A percentile compares a stretch with the other conserved stretches of the same genome.
Conservation (phyloP, 108 stramenopile genomes). For the Stephanodiscus triporus region DNA sequence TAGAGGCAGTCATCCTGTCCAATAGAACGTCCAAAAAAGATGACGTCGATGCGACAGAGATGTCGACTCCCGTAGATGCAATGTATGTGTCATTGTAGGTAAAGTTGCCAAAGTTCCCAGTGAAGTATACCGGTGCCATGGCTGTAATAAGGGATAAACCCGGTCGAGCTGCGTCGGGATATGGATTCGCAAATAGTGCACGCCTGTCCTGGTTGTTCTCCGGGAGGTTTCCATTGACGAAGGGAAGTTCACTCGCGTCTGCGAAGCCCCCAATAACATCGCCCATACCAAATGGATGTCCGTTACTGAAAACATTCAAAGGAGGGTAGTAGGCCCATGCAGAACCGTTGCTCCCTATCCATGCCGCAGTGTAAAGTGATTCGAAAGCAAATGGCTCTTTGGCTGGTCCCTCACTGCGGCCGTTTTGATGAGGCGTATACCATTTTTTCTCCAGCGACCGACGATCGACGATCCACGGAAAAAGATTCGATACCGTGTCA, state of each 20-base stretch:
- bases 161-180: constrained; percentile 33
- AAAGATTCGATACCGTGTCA: constrained; percentile 20
- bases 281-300: constrained; percentile 19
- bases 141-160: constrained; percentile 33
- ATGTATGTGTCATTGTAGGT: constrained; percentile 28
- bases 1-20: constrained; percentile 9
- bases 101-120: constrained; percentile 12
- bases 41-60: constrained; percentile 15
- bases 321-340: constrained; percentile 39
- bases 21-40: constrained; percentile 19
- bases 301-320: neutral
- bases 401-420: constrained; percentile 21
- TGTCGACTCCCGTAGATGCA: constrained; percentile 34
- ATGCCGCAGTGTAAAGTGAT: constrained; percentile 29
- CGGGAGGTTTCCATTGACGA: constrained; percentile 24
- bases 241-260: neutral
- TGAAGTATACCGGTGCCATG: constrained; percentile 39
- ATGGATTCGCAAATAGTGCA: constrained; percentile 10
- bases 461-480: constrained; percentile 48
- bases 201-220: constrained; percentile 19
- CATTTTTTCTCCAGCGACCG: constrained; percentile 13
- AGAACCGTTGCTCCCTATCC: constrained; percentile 14
- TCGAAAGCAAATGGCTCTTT: constrained; percentile 26
- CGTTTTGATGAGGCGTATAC: constrained; percentile 24
- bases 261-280: constrained; percentile 1